Base-by-base conservation (phyloP, 306 rosid genomes). In the Trifolium dubium region DNA sequence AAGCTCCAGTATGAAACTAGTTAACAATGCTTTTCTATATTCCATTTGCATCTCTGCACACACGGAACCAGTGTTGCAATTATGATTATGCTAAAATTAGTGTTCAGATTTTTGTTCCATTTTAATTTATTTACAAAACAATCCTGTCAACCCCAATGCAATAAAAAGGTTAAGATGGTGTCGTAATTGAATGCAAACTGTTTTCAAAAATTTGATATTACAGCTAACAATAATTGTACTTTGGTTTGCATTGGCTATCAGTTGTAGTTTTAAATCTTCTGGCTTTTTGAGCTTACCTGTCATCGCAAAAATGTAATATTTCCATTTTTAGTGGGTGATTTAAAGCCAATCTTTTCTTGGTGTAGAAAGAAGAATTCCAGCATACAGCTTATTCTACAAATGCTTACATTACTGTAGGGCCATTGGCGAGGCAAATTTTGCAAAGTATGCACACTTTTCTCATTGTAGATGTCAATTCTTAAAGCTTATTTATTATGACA, bases 341-440 rank as follows among this genome's bases (percentile, higher is more conserved):
- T 73, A 17, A 40, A 69, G 59, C 18, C 44, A 47, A 6, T 67
- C 31, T 79, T 70, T 84, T 82, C 44, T 77, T 74, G 46, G 69
- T 85, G 86, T 67, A 93, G 98, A 93, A 89, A 86, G 98, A 93
- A 86, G 98, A 93, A 73, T 93, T 84, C 85, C 98, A 93, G 85
- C 98, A 93, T 83, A 91, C 98, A 76, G 84, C 96, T 74, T 93
- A 89, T 83, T 51, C 96, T 32, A 93, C 97, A 44, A 93, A 93
- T 84, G 93, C 98, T 23, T 93, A 93, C 35, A 78, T 93, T 55
- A 69, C 92, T 8, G 6, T 83, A 30, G 96, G 97, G 56, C 89
- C 93, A 19, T 68, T 93, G 63, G 86, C 93, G 71, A 87, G 76
- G 74, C 96, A 85, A 85, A 83, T 93, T 64, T 75, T 89, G 83